Evolutionary conservation across 169 alveolate genomes (phyloP).

Genomic region (Cryptosporidium viatorum): DNA sequence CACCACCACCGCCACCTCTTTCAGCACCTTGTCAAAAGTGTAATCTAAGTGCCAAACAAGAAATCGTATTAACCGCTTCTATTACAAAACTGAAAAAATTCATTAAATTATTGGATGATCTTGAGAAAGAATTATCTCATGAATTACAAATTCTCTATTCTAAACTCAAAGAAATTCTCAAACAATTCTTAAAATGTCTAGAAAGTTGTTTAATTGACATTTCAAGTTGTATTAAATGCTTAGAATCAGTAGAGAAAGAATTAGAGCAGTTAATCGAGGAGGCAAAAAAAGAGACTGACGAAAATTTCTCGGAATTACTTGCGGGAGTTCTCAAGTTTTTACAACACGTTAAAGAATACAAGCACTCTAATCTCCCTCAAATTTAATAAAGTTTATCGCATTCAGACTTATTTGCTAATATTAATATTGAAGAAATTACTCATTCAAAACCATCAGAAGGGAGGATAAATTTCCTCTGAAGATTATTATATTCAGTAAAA

Average conservation of each 20-base stretch:
- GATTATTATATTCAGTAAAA: no score
- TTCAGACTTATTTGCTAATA: neutral
- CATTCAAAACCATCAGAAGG: neutral
- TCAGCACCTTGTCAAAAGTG: neutral
- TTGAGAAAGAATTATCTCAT: neutral
- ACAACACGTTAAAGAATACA: neutral
- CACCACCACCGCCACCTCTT: constrained; percentile 15
- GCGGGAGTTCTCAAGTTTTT: neutral
- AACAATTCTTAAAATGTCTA: neutral
- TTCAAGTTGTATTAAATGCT: neutral
- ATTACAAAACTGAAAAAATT: constrained; percentile 1
- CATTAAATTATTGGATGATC: neutral
- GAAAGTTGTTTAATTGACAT: neutral
- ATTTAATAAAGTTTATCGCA: neutral
- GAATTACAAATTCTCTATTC: neutral
- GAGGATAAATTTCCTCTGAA: neutral
- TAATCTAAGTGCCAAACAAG: neutral
- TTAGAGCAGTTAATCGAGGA: neutral
- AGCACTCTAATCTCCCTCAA: neutral
- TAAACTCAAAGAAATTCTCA: neutral
- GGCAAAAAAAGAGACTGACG: neutral
- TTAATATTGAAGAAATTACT: neutral
- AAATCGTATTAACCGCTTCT: neutral
- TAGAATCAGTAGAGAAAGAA: neutral
- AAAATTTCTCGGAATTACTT: neutral